Conservation (phyloP, 179 eudicot genomes). For the Carnegiea gigantea region DNA sequence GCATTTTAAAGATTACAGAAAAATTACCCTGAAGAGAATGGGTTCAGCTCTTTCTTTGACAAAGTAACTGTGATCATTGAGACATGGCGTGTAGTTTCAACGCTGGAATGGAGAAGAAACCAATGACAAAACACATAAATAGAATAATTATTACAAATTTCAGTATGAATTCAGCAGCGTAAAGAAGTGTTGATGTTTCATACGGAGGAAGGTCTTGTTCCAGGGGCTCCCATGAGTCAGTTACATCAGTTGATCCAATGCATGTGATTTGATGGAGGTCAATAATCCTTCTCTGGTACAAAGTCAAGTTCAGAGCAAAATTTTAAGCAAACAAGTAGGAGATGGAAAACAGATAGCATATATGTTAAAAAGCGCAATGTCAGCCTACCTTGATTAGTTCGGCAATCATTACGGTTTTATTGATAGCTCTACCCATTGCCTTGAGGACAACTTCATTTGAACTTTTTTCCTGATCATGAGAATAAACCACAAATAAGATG, state of each 20-base stretch:
- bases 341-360: background rate
- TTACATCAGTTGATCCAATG: slow-evolving; percentile 64
- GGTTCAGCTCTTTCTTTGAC: slow-evolving; percentile 58
- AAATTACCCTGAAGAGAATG: slow-evolving; percentile 54
- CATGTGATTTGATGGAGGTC: slow-evolving; percentile 60
- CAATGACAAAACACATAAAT: slow-evolving; percentile 7
- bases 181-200: slow-evolving; percentile 23
- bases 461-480: slow-evolving; percentile 51
- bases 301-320: background rate
- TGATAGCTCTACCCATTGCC: slow-evolving; percentile 95
- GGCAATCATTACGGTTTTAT: slow-evolving; percentile 83
- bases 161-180: background rate
- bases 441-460: slow-evolving; percentile 61
- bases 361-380: background rate
- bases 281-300: slow-evolving; percentile 61
- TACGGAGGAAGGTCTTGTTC: slow-evolving; percentile 79
- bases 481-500: slow-evolving; percentile 14
- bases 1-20: background rate
- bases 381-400: slow-evolving; percentile 52
- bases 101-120: slow-evolving; percentile 31
- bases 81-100: slow-evolving; percentile 73
- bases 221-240: slow-evolving; percentile 68
- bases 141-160: background rate
- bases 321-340: background rate
- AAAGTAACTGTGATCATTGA: slow-evolving; percentile 63